A percentile compares a stretch with the other conserved stretches of the same genome.
Conservation (phyloP, 768 basidiomycete genomes). For the Leccinum olivaceopallidum region DNA sequence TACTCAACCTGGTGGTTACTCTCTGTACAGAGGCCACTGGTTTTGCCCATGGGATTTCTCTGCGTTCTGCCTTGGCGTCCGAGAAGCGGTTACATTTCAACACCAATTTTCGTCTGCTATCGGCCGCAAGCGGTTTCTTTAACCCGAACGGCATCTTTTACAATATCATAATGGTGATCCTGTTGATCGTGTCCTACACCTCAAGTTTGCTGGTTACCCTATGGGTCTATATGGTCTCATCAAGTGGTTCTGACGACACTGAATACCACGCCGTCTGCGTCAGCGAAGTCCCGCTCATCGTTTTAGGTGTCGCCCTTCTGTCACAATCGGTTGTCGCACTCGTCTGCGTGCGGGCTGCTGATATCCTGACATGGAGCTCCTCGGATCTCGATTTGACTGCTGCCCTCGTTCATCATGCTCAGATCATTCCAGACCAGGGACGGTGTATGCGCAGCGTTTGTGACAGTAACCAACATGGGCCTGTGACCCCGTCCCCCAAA, state of each 20-base stretch:
- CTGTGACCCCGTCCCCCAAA: conserved; percentile 10
- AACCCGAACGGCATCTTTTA: too few relatives aligned
- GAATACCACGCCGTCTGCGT: conserved; percentile 16
- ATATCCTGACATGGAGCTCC: conserved; percentile 35
- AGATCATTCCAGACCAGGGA: conserved; percentile 18
- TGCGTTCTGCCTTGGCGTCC: too few relatives aligned
- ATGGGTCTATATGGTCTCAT: too few relatives aligned
- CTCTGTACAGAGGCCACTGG: too few relatives aligned
- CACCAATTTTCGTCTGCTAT: too few relatives aligned
- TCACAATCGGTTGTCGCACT: conserved; percentile 29
- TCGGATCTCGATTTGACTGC: conserved; percentile 34
- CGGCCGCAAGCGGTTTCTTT: too few relatives aligned
- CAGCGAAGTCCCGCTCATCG: conserved; percentile 27
- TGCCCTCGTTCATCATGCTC: conserved; percentile 31
- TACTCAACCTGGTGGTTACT: rapidly evolving
- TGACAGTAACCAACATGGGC: conserved; percentile 7
- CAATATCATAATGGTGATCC: too few relatives aligned
- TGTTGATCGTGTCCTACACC: too few relatives aligned
- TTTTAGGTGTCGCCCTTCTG: conserved; percentile 27
- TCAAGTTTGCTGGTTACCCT: too few relatives aligned
- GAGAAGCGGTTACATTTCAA: too few relatives aligned
- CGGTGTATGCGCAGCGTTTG: conserved; percentile 30
- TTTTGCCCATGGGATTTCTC: too few relatives aligned
- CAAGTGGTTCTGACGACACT: too few relatives aligned
- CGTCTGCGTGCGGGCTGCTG: conserved; percentile 19